Evolutionary conservation across 148 eudicot genomes (phyloP), one percentile per base, ranked within the genome.

Genomic region (Rhododendron williamsianum): DNA sequence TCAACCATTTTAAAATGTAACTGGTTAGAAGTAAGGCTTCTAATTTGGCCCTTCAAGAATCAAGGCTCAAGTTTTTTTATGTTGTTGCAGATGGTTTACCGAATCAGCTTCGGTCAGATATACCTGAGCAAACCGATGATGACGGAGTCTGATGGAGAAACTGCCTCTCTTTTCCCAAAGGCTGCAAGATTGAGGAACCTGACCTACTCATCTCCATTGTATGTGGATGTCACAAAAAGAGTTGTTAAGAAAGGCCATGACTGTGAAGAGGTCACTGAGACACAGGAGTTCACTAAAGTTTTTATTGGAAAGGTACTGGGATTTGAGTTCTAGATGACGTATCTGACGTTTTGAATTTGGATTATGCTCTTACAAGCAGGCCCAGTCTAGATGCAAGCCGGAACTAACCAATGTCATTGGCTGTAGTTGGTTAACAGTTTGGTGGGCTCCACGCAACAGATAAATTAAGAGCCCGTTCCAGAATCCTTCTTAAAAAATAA

Each of bases 101-200:
- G 78, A 85, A 92, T 92, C 76, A 91, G 88, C 88, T 92, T 92
- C 72, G 93, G 93, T 69, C 93, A 92, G 86, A 91, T 92, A 52
- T 91, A 92, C 83, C 81, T 92, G 79, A 92, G 94, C 86, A 92
- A 91, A 86, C 94, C 94, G 3, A 92, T 92, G 93, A 91, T 92
- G 94, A 92, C 94, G 0, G 93, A 92, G 77, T 92, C 93, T 54
- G 94, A 92, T 83, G 94, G 93, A 87, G 99, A 96, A 87, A 96
- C 99, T 15, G 95, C 98, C 13, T 93, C 99, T 18, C 87, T 96
- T 87, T 96, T 96, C 81, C 99, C 99, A 6, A 96, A 95, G 89
- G 97, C 99, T 80, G 99, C 99, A 33, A 93, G 99, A 86, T 84
- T 96, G 85, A 96, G 99, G 78, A 96, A 96, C 84, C 85, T 96